Evolutionary conservation across 768 basidiomycete species (phyloP).

Genomic region (Trametopsis cervina): DNA sequence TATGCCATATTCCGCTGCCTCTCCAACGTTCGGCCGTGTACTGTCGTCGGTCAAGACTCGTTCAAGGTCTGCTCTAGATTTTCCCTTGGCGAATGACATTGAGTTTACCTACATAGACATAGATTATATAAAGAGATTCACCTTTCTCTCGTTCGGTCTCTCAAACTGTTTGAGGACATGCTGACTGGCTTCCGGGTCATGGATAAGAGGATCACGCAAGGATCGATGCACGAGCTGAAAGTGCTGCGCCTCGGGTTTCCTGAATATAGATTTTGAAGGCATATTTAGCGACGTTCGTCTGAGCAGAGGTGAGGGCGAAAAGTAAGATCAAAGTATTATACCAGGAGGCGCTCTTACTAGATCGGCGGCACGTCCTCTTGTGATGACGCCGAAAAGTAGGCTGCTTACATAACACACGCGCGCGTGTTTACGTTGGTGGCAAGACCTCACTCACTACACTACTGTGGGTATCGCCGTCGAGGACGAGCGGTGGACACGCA

Average conservation of each 20-base stretch:
- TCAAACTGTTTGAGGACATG: conserved; percentile 86
- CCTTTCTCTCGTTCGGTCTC: conserved; percentile 67
- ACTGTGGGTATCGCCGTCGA: conserved; percentile 7
- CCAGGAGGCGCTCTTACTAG: not conserved
- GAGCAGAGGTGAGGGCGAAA: not conserved
- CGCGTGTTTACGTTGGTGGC: conserved; percentile 5
- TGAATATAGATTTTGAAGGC: conserved; percentile 83
- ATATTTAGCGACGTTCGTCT: conserved; percentile 28
- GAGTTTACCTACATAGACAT: not conserved
- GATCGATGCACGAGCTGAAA: conserved; percentile 98
- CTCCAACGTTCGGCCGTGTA: conserved; percentile 58
- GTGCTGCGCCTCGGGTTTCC: conserved; percentile 83
- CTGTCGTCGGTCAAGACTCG: conserved; percentile 42
- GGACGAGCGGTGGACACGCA: conserved; percentile 3
- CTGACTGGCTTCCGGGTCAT: conserved; percentile 83
- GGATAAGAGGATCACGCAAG: conserved; percentile 90
- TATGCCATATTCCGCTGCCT: conserved; percentile 84
- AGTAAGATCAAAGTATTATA: not conserved
- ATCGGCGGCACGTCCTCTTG: not conserved
- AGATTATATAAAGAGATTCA: conserved; percentile 16
- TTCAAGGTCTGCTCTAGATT: conserved; percentile 79
- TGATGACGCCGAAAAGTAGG: conserved; percentile 2
- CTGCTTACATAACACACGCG: conserved; percentile 11
- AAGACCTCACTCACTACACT: not conserved
- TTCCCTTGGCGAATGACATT: conserved; percentile 43